Evolutionary conservation across 129 eudicot genomes (phyloP), one percentile per base, ranked within the genome.

Genomic region (Centella asiatica): DNA sequence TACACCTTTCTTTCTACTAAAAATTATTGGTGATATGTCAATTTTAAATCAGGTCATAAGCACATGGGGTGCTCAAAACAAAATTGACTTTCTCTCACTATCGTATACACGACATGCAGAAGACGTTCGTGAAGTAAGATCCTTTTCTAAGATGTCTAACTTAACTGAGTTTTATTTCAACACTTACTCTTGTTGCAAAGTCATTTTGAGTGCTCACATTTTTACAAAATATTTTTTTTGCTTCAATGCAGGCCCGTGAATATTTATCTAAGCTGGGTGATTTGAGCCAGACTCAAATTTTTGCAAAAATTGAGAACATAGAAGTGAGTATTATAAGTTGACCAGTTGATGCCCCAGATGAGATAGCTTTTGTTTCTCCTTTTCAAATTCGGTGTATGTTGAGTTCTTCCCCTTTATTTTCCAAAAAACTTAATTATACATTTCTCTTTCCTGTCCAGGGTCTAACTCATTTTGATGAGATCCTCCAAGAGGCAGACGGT

Each of bases 401-500:
- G 65, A 11, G 32, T 24, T 19, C 19, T 32, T 25, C 57, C 26
- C 13, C 45, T 6, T 27, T 29, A 15, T 56, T 55, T 37, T 14
- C 25, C 29, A 28, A 28, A 69, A 26, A 19, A 25, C 63, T 33
- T 8, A 23, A 57, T 10, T 26, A 57, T 57, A 13, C 32, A 53
- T 54, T 28, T 69, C 51, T 69, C 31, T 55, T 39, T 23, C 24
- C 32, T 49, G 27, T 66, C 26, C 63, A 92, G 99, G 99, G 99
- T 64, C 79, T 92, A 63, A 87, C 86, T 29, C 96, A 87, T 76
- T 92, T 92, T 67, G 99, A 92, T 74, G 99, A 92, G 81, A 92
- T 92, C 60, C 81, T 92, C 12, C 86, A 87, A 77, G 99, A 84
- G 80, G 99, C 96, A 54, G 99, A 87, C 80, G 99, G 99, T 36